Evolutionary conservation across 2,329 filamentous ascomycete species (phyloP).

Genomic region (Neonectria ditissima): DNA sequence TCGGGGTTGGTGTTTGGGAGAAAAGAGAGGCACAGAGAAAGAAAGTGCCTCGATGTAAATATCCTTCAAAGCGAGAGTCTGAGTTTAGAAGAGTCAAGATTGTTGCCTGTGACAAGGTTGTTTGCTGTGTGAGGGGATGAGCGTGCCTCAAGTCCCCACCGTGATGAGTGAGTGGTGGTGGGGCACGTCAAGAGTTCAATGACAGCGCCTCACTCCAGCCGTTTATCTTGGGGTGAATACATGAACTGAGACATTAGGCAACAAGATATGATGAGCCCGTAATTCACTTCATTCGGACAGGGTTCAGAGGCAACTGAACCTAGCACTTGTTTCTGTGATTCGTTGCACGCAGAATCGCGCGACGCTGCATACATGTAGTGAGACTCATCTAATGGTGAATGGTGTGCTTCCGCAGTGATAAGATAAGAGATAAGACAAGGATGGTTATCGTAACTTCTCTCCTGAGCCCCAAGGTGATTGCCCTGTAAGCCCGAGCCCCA

Average conservation of each 20-base stretch:
- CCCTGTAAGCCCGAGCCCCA: slow-evolving; percentile 14
- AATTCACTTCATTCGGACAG: neutral
- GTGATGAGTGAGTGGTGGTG: slow-evolving; percentile 1
- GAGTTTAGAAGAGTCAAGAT: neutral
- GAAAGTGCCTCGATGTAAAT: too few species aligned
- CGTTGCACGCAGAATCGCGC: neutral
- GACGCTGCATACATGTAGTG: neutral
- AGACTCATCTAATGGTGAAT: neutral
- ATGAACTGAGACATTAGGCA: neutral
- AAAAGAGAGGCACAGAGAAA: neutral
- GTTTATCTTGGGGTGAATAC: neutral
- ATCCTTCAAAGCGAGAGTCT: neutral
- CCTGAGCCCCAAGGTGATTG: neutral
- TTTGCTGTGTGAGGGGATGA: neutral
- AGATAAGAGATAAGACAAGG: slow-evolving; percentile 9
- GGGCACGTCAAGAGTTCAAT: neutral
- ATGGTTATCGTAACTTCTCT: neutral
- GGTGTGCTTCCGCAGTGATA: slow-evolving; percentile 1
- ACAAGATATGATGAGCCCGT: too few species aligned
- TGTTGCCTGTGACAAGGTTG: neutral
- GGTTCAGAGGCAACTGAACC: too few species aligned
- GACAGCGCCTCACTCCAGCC: neutral
- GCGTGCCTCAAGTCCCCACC: neutral
- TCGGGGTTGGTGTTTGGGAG: neutral
- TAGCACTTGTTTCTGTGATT: neutral